phyloP scores from a whole-genome alignment of 2,329 filamentous ascomycete genomes.

The Colletotrichum australisinense region DNA sequence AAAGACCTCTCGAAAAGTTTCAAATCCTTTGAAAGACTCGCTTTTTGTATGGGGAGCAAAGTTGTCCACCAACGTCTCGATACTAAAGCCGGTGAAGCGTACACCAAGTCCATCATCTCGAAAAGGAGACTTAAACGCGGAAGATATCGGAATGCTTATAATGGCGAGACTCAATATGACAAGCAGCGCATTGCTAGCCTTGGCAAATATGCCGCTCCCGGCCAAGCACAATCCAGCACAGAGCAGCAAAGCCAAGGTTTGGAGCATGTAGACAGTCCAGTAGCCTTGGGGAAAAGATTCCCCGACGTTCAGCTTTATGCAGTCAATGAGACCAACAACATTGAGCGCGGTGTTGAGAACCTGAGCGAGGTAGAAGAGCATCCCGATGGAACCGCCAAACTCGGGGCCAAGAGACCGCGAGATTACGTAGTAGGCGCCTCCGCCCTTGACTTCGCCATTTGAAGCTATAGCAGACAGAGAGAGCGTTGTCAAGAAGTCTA shows the following conservation, averaged over 20 bases:
- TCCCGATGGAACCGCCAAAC: slow-evolving; percentile 88
- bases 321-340: slow-evolving; percentile 86
- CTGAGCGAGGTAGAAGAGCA: slow-evolving; percentile 92
- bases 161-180: slow-evolving; percentile 78
- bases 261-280: slow-evolving; percentile 82
- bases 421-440: slow-evolving; percentile 90
- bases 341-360: slow-evolving; percentile 90
- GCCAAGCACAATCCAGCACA: slow-evolving; percentile 83
- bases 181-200: slow-evolving; percentile 82
- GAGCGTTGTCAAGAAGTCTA: slow-evolving; percentile 86
- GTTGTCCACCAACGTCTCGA: slow-evolving; percentile 78
- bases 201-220: slow-evolving; percentile 83
- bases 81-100: slow-evolving; percentile 81
- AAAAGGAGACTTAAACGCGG: slow-evolving; percentile 76
- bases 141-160: slow-evolving; percentile 85
- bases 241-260: slow-evolving; percentile 75
- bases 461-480: slow-evolving; percentile 91
- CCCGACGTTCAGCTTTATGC: slow-evolving; percentile 81
- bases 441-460: slow-evolving; percentile 88
- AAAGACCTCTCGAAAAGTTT: slow-evolving; percentile 84
- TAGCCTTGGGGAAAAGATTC: slow-evolving; percentile 74
- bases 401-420: slow-evolving; percentile 87
- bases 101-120: slow-evolving; percentile 70
- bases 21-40: slow-evolving; percentile 69
- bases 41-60: slow-evolving; percentile 76